Conservation (phyloP, 176 grass and related monocot genomes). For the Melocanna baccifera region DNA sequence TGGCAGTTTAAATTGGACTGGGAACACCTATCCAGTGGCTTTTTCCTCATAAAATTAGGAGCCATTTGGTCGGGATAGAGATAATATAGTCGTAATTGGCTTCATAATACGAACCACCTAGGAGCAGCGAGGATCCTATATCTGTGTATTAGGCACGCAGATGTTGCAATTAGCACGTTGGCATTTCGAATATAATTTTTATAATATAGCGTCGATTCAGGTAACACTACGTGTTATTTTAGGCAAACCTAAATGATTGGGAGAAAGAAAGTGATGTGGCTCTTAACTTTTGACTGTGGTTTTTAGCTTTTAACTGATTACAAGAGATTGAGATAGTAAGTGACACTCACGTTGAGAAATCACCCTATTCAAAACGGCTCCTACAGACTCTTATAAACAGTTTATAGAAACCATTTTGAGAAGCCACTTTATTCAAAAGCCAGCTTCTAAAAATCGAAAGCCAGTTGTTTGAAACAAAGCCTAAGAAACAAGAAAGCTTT, state of each 20-base stretch:
- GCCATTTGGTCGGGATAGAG: too few relatives aligned
- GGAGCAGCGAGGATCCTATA: neutral
- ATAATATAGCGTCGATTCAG: neutral
- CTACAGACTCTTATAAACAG: too few relatives aligned
- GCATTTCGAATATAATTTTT: neutral
- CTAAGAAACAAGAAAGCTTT: neutral
- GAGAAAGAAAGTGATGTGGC: constrained; percentile 5
- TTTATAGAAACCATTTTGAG: too few relatives aligned
- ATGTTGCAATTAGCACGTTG: neutral
- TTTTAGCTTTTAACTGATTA: too few relatives aligned
- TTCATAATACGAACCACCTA: neutral
- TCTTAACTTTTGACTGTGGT: too few relatives aligned
- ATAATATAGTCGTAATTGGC: neutral
- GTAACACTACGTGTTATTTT: neutral
- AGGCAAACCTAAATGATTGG: constrained; percentile 15
- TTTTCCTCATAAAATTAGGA: neutral
- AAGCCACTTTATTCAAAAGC: too few relatives aligned
- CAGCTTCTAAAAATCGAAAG: too few relatives aligned
- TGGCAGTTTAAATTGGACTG: neutral
- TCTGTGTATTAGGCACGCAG: neutral
- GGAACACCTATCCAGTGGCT: neutral
- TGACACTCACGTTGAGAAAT: too few relatives aligned
- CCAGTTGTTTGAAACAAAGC: too few relatives aligned
- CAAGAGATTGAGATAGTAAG: too few relatives aligned
- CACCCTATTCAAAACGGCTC: too few relatives aligned